Conservation (phyloP, 495 filamentous ascomycete species). For the Talaromyces ruber region DNA sequence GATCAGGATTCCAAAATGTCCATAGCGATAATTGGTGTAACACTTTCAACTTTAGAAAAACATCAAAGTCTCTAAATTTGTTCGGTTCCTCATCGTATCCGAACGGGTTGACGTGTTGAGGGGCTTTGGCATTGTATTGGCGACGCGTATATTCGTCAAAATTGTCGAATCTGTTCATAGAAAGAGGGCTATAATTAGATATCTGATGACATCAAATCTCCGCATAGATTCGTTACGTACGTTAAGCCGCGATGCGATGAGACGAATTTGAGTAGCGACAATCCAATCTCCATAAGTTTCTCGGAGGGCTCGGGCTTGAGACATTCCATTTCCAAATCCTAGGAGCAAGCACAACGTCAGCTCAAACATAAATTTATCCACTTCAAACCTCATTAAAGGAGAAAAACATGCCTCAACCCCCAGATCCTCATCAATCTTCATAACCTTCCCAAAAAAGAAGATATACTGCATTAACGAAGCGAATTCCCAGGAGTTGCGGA, state of each 20-base stretch:
- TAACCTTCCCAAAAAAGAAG: conserved; percentile 73
- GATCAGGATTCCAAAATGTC: conserved; percentile 78
- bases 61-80: conserved; percentile 72
- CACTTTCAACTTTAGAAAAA: conserved; percentile 79
- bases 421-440: conserved; percentile 81
- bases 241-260: conserved; percentile 88
- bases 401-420: conserved; percentile 66
- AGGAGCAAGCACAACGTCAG: neutral
- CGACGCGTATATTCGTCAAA: conserved; percentile 93
- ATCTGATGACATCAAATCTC: neutral
- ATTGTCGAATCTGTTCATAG: conserved; percentile 58
- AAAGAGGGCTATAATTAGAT: neutral
- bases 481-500: conserved; percentile 92
- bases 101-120: conserved; percentile 70
- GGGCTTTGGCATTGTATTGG: conserved; percentile 79
- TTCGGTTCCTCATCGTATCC: conserved; percentile 65
- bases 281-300: conserved; percentile 70
- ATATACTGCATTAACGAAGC: conserved; percentile 92
- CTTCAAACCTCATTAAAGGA: neutral
- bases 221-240: conserved; percentile 41
- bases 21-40: conserved; percentile 87
- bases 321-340: conserved; percentile 89
- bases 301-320: conserved; percentile 65
- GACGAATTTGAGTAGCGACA: conserved; percentile 83
- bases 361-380: neutral